Base-by-base conservation (phyloP, 495 filamentous ascomycete species). In the Aspergillus sclerotiicarbonarius region DNA sequence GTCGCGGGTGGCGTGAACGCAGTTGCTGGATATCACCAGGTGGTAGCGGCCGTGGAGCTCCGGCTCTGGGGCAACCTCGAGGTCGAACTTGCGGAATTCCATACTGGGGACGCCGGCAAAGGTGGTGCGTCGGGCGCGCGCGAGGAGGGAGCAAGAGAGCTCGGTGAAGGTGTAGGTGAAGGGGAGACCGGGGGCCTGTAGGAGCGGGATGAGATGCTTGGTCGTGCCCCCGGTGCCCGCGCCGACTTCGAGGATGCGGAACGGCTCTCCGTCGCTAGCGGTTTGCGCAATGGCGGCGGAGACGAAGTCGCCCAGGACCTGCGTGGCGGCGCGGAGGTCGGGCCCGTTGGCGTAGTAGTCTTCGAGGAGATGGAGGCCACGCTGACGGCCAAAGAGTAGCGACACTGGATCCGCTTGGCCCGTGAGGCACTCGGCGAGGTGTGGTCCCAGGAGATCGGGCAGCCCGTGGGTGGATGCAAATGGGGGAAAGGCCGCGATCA, bases 131-230 rank as follows among this genome's bases (percentile, higher is more conserved):
- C 67, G 60, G 0, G 75, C 74, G 1, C 55, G 56, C 1, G 75
- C 70, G 0, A 80, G 71, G 4, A 80, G 41, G 0, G 77, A 77
- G 4, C 63, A 41, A 1, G 76, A 68, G 1, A 79, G 47, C 33
- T 82, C 79, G 0, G 73, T 80, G 51, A 76, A 71, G 0, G 74
- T 80, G 45, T 82, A 84, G 21, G 76, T 64, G 4, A 83, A 61
- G 1, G 72, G 69, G 6, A 76, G 52, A 16, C 62, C 59, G 6
- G 73, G 60, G 1, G 50, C 51, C 3, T 70, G 68, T 6, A 81
- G 57, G 2, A 69, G 35, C 0, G 71, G 64, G 29, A 67, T 63
- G 4, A 78, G 59, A 43, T 49, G 32, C 15, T 54, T 55, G 1
- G 74, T 77, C 0, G 75, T 75, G 5, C 73, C 75, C 46, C 75